Percentiles rank a stretch among this genome's conserved stretches.
These are phyloP conservation scores for Neobulgaria alba DNA, from an alignment of 2,329 filamentous ascomycete genomes.

Conservation along the genomic window DNA sequence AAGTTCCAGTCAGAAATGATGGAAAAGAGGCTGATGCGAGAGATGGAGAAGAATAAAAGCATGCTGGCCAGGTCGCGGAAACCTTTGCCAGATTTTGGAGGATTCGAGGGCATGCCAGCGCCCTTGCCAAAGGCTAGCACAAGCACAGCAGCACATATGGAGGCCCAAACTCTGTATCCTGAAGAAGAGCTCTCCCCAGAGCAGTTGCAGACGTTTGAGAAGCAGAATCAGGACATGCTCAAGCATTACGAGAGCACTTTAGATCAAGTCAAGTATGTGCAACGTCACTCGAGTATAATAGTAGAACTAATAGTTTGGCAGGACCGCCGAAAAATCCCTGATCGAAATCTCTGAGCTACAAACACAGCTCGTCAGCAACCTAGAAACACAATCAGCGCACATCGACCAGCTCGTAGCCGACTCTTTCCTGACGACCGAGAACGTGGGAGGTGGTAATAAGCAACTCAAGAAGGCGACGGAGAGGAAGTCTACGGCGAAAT, in stretches of 20 bases:
- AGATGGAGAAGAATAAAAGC: slow-evolving; percentile 84
- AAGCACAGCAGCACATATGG: slow-evolving; percentile 11
- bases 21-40: slow-evolving; percentile 74
- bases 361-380: slow-evolving; percentile 76
- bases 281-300: neutral
- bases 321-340: slow-evolving; percentile 80
- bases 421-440: slow-evolving; percentile 71
- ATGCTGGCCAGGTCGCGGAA: slow-evolving; percentile 62
- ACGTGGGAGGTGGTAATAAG: slow-evolving; percentile 82
- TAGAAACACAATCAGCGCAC: slow-evolving; percentile 76
- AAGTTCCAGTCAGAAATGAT: slow-evolving; percentile 84
- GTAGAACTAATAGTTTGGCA: slow-evolving; percentile 31
- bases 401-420: slow-evolving; percentile 85
- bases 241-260: slow-evolving; percentile 91
- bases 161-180: slow-evolving; percentile 18
- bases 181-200: slow-evolving; percentile 58
- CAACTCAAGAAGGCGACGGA: slow-evolving; percentile 78
- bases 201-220: slow-evolving; percentile 86
- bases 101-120: neutral
- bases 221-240: slow-evolving; percentile 87
- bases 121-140: slow-evolving; percentile 11
- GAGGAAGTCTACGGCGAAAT: slow-evolving; percentile 62
- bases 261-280: slow-evolving; percentile 80
- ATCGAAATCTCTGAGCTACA: slow-evolving; percentile 91
- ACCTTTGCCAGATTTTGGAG: slow-evolving; percentile 8